A percentile compares a stretch with the other conserved stretches of the same genome.
These are phyloP conservation scores for Dactylorhiza incarnata DNA, from an alignment of 106 monocot species.

Conservation along the genomic window DNA sequence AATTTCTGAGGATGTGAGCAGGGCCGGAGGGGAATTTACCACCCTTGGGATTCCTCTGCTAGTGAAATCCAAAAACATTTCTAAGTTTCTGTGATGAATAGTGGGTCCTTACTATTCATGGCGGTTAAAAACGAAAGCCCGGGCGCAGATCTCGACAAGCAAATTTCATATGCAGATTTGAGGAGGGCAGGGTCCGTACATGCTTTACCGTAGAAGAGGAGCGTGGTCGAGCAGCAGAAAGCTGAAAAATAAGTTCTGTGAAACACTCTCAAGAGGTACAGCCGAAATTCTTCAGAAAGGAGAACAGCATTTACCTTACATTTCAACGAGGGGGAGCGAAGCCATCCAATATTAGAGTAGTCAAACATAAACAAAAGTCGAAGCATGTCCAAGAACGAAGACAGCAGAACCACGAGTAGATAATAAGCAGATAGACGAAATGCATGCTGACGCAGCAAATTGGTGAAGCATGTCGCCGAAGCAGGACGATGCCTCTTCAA, in stretches of 20 bases:
- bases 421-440: constrained; percentile 21
- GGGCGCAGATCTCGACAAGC: neutral
- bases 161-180: constrained; percentile 1
- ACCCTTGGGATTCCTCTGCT: no score
- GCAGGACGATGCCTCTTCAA: constrained; percentile 33
- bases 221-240: neutral
- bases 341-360: neutral
- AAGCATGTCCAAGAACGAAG: constrained; percentile 13
- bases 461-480: constrained; percentile 26
- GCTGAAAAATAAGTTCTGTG: constrained; percentile 4
- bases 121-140: neutral
- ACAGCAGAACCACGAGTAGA: constrained; percentile 22
- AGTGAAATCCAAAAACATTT: no score
- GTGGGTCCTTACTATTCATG: neutral
- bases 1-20: no score
- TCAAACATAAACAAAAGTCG: neutral
- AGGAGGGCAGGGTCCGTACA: neutral
- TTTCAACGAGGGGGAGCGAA: neutral
- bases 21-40: no score
- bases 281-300: neutral
- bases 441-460: constrained; percentile 8
- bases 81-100: neutral
- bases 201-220: neutral
- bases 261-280: constrained; percentile 3
- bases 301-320: neutral